These are phyloP conservation scores for Mycena floridula DNA, from an alignment of 768 basidiomycete species.

Conservation along the genomic window DNA sequence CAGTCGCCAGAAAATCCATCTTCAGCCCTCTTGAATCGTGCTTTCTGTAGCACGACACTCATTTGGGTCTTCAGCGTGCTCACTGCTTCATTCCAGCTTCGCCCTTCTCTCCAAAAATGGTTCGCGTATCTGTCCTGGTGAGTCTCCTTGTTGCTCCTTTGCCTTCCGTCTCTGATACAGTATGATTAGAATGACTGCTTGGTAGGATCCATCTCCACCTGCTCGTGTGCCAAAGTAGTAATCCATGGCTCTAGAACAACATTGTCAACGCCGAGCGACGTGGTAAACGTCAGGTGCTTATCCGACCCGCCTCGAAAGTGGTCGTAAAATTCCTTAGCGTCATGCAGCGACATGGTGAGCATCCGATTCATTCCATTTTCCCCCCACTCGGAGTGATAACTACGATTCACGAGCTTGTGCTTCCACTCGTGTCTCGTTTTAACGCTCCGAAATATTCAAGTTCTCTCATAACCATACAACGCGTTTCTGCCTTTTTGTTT, in stretches of 20 bases:
- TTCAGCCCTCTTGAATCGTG: slow-evolving; percentile 79
- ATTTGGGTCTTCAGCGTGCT: slow-evolving; percentile 50
- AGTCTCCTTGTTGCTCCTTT: slow-evolving; percentile 59
- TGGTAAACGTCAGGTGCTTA: slow-evolving; percentile 98
- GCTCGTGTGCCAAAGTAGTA: slow-evolving; percentile 36
- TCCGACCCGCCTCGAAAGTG: slow-evolving; percentile 97
- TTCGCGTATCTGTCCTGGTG: slow-evolving; percentile 86
- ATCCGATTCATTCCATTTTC: neutral
- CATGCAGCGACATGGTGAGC: slow-evolving; percentile 97
- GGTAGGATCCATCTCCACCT: too few species aligned
- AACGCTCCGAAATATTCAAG: slow-evolving; percentile 67
- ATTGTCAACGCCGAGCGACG: slow-evolving; percentile 99
- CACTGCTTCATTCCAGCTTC: slow-evolving; percentile 18
- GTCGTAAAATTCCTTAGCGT: slow-evolving; percentile 96
- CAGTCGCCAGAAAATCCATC: too few species aligned
- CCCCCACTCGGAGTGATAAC: slow-evolving; percentile 72
- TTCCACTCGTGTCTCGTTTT: slow-evolving; percentile 74
- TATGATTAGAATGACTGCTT: slow-evolving; percentile 3
- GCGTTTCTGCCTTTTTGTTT: slow-evolving; percentile 24
- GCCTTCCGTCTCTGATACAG: slow-evolving; percentile 11
- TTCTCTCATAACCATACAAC: slow-evolving; percentile 60
- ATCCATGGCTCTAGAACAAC: slow-evolving; percentile 74
- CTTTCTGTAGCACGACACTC: slow-evolving; percentile 82
- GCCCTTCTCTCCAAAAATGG: slow-evolving; percentile 47
- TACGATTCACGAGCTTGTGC: slow-evolving; percentile 62